phyloP scores from a whole-genome alignment of 768 basidiomycete species.

The Boletus sp. region DNA sequence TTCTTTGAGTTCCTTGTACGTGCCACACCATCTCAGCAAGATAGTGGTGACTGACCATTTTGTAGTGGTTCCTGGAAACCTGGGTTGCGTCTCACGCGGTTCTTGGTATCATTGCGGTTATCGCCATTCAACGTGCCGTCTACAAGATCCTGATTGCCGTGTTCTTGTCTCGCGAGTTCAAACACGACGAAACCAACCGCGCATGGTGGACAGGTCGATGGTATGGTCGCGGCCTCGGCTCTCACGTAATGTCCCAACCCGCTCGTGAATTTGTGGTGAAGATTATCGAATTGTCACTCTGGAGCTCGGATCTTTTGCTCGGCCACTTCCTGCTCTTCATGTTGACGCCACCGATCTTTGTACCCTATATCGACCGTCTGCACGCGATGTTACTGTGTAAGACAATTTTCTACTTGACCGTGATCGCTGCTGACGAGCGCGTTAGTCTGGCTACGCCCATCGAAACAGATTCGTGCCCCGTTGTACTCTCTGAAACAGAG shows the following conservation, averaged over 20 bases:
- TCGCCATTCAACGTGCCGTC: constrained; percentile 87
- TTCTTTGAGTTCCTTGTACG: constrained; percentile 96
- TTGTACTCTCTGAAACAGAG: constrained; percentile 88
- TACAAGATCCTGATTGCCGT: constrained; percentile 94
- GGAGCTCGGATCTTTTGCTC: constrained; percentile 91
- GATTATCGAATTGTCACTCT: constrained; percentile 92
- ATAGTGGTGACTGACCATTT: constrained; percentile 11
- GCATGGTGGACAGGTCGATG: constrained; percentile 99
- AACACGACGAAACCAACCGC: constrained; percentile 97
- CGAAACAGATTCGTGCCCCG: constrained; percentile 90
- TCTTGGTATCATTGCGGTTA: constrained; percentile 86
- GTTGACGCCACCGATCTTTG: constrained; percentile 80
- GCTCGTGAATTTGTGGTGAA: constrained; percentile 97
- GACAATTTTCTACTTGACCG: constrained; percentile 5
- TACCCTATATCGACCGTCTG: constrained; percentile 89
- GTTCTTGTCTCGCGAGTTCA: constrained; percentile 96
- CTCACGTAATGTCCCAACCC: constrained; percentile 94
- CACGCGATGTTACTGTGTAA: constrained; percentile 90
- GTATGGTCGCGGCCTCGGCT: constrained; percentile 92
- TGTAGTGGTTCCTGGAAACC: constrained; percentile 88
- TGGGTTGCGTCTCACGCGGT: constrained; percentile 94
- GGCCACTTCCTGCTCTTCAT: constrained; percentile 88
- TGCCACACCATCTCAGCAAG: constrained; percentile 8
- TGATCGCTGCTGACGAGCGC: constrained; percentile 15
- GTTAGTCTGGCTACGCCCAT: constrained; percentile 90